Percentiles rank a stretch among this genome's conserved stretches.
Conservation (phyloP, 2,329 filamentous ascomycete species). For the Colletotrichum neosansevieriae region DNA sequence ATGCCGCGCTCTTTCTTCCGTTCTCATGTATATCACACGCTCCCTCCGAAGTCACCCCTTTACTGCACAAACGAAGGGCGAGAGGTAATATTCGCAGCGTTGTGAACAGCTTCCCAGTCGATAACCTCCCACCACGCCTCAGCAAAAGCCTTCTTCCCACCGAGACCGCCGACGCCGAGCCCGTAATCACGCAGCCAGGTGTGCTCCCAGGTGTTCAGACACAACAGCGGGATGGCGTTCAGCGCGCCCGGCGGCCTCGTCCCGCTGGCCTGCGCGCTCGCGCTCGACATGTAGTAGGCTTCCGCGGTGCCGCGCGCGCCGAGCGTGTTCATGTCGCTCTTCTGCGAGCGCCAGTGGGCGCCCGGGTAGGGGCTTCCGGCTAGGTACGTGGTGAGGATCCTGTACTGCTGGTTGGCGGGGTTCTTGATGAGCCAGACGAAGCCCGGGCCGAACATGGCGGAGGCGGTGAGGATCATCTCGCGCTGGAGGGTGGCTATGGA, state of each 20-base stretch:
- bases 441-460: conserved; percentile 94
- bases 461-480: conserved; percentile 84
- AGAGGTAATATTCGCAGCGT: conserved; percentile 41
- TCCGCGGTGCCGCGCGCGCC: conserved; percentile 54
- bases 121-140: conserved; percentile 89
- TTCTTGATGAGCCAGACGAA: conserved; percentile 92
- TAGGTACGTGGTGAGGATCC: conserved; percentile 89
- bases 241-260: conserved; percentile 73
- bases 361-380: conserved; percentile 89
- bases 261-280: conserved; percentile 42
- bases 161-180: conserved; percentile 65
- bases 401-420: conserved; percentile 60
- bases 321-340: conserved; percentile 76
- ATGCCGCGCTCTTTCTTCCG: not conserved
- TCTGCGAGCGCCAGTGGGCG: conserved; percentile 82
- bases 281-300: conserved; percentile 55
- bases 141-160: conserved; percentile 81
- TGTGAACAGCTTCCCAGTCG: conserved; percentile 82
- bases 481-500: conserved; percentile 84
- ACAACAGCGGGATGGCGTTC: conserved; percentile 81
- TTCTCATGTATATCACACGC: not conserved
- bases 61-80: conserved; percentile 28
- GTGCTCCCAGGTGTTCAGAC: conserved; percentile 97
- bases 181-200: conserved; percentile 88
- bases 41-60: not conserved